Base-by-base conservation (phyloP, 306 rosid genomes). In the Castanospermum australe region DNA sequence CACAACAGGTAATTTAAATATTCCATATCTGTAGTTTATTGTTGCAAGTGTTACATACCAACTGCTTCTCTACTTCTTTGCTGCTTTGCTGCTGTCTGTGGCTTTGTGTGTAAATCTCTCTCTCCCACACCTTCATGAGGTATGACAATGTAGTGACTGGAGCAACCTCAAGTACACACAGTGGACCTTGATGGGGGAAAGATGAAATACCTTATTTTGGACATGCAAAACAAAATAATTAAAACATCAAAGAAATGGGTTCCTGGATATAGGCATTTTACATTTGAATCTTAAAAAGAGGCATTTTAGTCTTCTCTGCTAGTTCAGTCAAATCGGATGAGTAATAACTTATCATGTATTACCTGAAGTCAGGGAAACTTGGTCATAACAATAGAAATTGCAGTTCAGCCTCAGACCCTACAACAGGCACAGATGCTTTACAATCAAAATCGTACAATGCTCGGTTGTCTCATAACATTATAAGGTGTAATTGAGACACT, bases 1-100 rank as follows among this genome's bases (percentile, higher is more conserved):
- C 84, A 4, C 91, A 89, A 77, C 87, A 89, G 93, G 96, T 91
- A 82, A 75, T 39, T 54, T 47, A 69, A 69, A 21, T 47, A 66
- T 55, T 71, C 13, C 80, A 10, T 54, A 50, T 66, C 44, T 52
- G 52, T 28, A 33, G 62, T 65, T 63, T 42, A 52, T 63, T 72
- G 44, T 24, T 64, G 72, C 33, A 17, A 81, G 61, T 48, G 36
- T 25, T 69, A 8, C 30, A 15, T 48, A 20, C 4, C 14, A 28
- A 28, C 32, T 28, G 32, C 32, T 28, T 54, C 30, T 6, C 10
- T 52, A 3, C 42, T 47, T 28, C 5, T 25, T 51, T 24, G 2
- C 32, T 3, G 62, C 75, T 48, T 5, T 20, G 75, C 73, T 24
- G 18, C 54, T 41, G 47, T 41, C 13, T 41, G 13, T 41, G 8